These are phyloP conservation scores for Penicillium psychrosexuale DNA, from an alignment of 2,329 filamentous ascomycete genomes.

Conservation along the genomic window DNA sequence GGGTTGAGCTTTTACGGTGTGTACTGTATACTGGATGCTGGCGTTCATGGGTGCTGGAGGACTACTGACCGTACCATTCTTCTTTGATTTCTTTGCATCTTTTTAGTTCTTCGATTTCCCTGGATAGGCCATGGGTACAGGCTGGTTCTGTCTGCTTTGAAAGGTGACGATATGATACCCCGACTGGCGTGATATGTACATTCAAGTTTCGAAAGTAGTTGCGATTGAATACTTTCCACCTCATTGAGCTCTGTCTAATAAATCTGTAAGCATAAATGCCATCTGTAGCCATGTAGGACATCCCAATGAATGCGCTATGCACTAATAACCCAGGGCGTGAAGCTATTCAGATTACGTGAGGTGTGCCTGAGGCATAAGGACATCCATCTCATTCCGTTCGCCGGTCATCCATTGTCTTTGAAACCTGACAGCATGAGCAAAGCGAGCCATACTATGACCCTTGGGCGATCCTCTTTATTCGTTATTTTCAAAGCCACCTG, in stretches of 20 bases:
- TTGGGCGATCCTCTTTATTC: not conserved
- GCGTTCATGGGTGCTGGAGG: slow-evolving; percentile 13
- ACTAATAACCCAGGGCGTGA: not conserved
- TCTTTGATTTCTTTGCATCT: slow-evolving; percentile 5
- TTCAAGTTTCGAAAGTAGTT: slow-evolving; percentile 9
- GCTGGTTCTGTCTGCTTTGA: slow-evolving; percentile 21
- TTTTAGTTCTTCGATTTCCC: slow-evolving; percentile 2
- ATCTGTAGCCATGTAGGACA: not conserved
- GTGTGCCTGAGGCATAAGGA: slow-evolving; percentile 23
- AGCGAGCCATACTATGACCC: slow-evolving; percentile 1
- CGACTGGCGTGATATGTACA: slow-evolving; percentile 16
- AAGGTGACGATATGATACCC: slow-evolving; percentile 34
- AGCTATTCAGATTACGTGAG: not conserved
- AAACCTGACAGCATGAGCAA: slow-evolving; percentile 4
- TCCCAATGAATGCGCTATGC: not conserved
- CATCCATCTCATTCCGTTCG: slow-evolving; percentile 7
- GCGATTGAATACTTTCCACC: slow-evolving; percentile 11
- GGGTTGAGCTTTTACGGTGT: not conserved
- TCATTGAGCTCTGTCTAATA: not conserved
- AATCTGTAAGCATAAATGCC: not conserved
- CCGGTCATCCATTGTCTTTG: slow-evolving; percentile 13
- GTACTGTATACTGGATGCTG: slow-evolving; percentile 11
- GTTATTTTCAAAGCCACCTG: not conserved
- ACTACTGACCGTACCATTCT: not conserved
- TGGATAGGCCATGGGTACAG: slow-evolving; percentile 13